These are phyloP conservation scores for Enterocytospora artemiae DNA, from an alignment of 371 early-diverging fungal genomes.

Conservation along the genomic window DNA sequence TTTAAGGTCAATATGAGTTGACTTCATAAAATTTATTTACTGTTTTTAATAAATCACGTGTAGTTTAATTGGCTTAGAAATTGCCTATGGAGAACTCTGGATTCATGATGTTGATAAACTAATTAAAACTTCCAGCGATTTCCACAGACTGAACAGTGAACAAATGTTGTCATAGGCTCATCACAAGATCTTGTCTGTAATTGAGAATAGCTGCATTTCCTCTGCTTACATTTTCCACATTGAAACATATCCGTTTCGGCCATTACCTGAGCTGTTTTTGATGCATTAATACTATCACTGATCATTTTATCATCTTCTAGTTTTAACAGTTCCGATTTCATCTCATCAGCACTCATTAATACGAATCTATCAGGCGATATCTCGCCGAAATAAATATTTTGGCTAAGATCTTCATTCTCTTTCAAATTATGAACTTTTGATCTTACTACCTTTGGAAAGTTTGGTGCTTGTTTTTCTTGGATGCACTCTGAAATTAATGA, in stretches of 20 bases:
- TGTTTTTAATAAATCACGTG: no score
- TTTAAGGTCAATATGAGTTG: no score
- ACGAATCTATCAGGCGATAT: slow-evolving; percentile 50
- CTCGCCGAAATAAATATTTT: slow-evolving; percentile 46
- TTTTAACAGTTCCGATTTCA: slow-evolving; percentile 53
- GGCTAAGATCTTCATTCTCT: slow-evolving; percentile 53
- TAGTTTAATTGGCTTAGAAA: no score
- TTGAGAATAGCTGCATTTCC: slow-evolving; percentile 57
- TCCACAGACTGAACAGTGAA: slow-evolving; percentile 55
- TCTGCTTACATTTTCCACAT: slow-evolving; percentile 57
- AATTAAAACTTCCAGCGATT: no score
- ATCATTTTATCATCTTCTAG: slow-evolving; percentile 47
- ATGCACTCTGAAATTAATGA: no score
- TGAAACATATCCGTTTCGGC: slow-evolving; percentile 59
- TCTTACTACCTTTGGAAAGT: slow-evolving; percentile 42
- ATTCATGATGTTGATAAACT: no score
- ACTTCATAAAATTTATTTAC: no score
- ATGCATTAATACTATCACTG: slow-evolving; percentile 47
- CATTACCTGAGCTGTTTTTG: slow-evolving; percentile 47
- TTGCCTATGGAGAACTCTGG: no score
- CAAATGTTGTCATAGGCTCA: slow-evolving; percentile 60
- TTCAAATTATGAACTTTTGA: slow-evolving; percentile 55
- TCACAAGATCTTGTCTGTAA: slow-evolving; percentile 59
- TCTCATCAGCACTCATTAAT: slow-evolving; percentile 53
- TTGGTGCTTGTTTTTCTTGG: slow-evolving; percentile 48